Conservation (phyloP, 306 rosid genomes). For the Alnus rubra region DNA sequence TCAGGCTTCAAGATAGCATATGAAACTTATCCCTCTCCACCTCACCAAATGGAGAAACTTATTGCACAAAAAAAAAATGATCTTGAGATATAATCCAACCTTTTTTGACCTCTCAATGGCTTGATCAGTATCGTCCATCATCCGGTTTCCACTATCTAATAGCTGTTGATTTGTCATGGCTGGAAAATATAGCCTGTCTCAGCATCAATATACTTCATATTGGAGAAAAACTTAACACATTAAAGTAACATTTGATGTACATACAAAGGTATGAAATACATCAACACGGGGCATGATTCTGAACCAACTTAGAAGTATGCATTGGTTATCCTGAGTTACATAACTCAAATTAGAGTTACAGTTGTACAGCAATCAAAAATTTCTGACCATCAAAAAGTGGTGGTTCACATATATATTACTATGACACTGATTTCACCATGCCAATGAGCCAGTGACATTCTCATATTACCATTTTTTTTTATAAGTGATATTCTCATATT, state of each 20-base stretch:
- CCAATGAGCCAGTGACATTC: background rate
- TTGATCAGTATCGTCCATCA: slow-evolving; percentile 98
- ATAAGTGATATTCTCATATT: background rate
- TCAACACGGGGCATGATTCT: background rate
- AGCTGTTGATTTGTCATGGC: slow-evolving; percentile 94
- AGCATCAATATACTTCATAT: slow-evolving; percentile 34
- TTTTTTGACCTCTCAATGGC: slow-evolving; percentile 90
- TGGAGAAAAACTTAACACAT: slow-evolving; percentile 4
- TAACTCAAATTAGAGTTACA: background rate
- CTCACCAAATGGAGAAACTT: background rate
- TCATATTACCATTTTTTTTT: background rate
- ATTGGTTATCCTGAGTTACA: background rate
- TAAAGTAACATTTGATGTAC: background rate
- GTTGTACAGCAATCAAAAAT: background rate
- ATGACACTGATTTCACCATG: background rate
- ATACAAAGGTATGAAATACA: background rate
- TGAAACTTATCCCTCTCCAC: background rate
- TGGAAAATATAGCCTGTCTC: slow-evolving; percentile 40
- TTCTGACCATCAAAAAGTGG: background rate
- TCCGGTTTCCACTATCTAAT: slow-evolving; percentile 63
- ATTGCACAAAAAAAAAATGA: background rate
- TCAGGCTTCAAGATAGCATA: background rate
- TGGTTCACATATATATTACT: background rate
- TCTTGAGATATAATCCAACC: slow-evolving; percentile 49
- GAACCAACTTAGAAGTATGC: slow-evolving; percentile 6